Base-by-base conservation (phyloP, 805 yeast species). In the Starmera amethionina region DNA sequence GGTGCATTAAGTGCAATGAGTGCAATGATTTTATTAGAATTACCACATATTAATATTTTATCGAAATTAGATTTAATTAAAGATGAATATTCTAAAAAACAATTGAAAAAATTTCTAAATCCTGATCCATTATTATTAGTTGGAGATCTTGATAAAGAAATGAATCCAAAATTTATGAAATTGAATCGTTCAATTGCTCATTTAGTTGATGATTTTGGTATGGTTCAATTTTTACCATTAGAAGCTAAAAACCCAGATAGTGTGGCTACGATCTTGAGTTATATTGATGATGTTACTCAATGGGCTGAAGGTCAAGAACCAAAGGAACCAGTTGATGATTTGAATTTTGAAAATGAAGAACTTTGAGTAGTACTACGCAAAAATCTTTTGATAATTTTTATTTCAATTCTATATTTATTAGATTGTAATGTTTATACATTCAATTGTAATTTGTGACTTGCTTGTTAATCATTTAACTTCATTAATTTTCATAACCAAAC, bases 231-330 rank as follows among this genome's bases (percentile, higher is more conserved):
- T 55, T 64, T 93, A 48, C 97, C 98, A 0, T 68, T 93, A 46
- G 94, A 88, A 55, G 77, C 86, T 9, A 82, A 79, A 36, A 73
- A 76, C 44, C 78, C 87, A 37, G 86, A 79, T 34, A 75, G 87
- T 37, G 81, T 93, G 18, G 76, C 81, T 11, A 80, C 88, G 0
- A 90, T 93, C 40, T 68, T 93, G 48, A 82, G 95, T 55, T 88
- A 88, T 58, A 84, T 93, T 18, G 99, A 93, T 56, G 98, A 93
- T 58, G 82, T 90, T 27, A 93, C 99, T 0, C 99, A 93, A 58
- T 93, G 98, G 98, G 79, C 86, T 18, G 99, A 93, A 58, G 66
- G 77, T 4, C 97, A 93, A 60, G 99, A 93, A 60, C 97, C 97
- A 30, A 90, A 90, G 58, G 97, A 90, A 58, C 97, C 97, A 0